Percentiles rank a stretch among this genome's conserved stretches.
Conservation (phyloP, 73 alveolate genomes). For the Tetrahymena borealis region DNA sequence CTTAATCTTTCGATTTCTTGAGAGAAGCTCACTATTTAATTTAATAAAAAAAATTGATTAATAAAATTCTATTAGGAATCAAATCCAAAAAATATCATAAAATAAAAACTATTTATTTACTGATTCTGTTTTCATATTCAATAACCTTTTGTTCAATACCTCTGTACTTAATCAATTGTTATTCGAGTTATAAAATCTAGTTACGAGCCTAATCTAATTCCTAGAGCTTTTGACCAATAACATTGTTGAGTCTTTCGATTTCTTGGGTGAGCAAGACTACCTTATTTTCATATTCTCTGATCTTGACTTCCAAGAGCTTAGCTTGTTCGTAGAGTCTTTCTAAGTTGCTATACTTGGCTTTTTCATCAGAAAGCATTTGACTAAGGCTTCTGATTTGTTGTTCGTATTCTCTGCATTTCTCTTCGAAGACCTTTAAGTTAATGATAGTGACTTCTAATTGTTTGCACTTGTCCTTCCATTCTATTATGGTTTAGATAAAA, state of each 20-base stretch:
- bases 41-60: background rate
- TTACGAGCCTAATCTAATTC: background rate
- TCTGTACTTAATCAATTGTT: background rate
- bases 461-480: background rate
- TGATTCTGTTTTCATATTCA: background rate
- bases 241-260: background rate
- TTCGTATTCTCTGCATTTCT: background rate
- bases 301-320: background rate
- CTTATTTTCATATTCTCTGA: background rate
- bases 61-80: too few species aligned
- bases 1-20: background rate
- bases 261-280: background rate
- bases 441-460: background rate
- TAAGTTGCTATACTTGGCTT: background rate
- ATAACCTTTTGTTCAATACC: background rate
- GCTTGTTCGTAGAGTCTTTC: constrained; percentile 1
- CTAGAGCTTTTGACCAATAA: background rate
- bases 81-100: too few species aligned
- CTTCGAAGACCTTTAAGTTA: background rate
- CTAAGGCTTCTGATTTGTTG: background rate
- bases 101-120: too few species aligned
- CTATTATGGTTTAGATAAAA: background rate
- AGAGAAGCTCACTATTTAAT: background rate
- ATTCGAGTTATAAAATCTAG: background rate
- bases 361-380: background rate